A percentile compares a stretch with the other conserved stretches of the same genome.
Evolutionary conservation across 2,329 filamentous ascomycete species (phyloP).

Genomic region (Venturia carpophila): DNA sequence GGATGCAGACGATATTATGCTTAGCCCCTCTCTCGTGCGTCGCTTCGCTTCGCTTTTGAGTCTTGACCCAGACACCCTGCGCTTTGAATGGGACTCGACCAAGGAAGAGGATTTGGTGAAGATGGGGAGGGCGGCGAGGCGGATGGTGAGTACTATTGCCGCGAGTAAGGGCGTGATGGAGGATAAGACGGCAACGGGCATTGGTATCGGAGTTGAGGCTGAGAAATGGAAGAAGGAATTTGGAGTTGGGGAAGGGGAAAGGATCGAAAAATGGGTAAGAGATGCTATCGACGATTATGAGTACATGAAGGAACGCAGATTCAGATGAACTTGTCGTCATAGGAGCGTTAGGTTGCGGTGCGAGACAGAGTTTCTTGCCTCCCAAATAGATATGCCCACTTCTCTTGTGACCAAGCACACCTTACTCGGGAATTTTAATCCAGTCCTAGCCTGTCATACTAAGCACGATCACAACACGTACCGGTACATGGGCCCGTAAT

Average conservation of each 20-base stretch:
- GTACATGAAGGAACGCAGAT: background rate
- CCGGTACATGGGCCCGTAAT: constrained; percentile 19
- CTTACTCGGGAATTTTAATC: too few relatives aligned
- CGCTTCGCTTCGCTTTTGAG: background rate
- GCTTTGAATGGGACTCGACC: background rate
- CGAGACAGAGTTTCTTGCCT: too few relatives aligned
- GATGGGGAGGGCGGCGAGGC: background rate
- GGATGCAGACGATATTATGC: background rate
- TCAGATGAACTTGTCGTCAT: background rate
- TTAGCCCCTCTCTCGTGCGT: background rate
- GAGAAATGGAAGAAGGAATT: background rate
- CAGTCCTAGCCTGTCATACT: background rate
- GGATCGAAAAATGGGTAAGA: background rate
- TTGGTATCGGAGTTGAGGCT: background rate
- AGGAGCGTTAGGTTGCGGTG: too few relatives aligned
- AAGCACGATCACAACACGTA: constrained; percentile 13
- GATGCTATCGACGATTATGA: background rate
- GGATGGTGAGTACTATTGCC: background rate
- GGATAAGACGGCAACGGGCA: background rate
- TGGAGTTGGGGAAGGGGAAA: background rate
- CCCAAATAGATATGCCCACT: too few relatives aligned
- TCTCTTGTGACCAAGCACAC: too few relatives aligned
- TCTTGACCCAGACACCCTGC: background rate
- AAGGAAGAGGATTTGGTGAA: background rate
- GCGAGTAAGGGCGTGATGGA: background rate